Evolutionary conservation across 2,329 filamentous ascomycete species (phyloP), one percentile per base, ranked within the genome.

Genomic region (Knufia petricola): DNA sequence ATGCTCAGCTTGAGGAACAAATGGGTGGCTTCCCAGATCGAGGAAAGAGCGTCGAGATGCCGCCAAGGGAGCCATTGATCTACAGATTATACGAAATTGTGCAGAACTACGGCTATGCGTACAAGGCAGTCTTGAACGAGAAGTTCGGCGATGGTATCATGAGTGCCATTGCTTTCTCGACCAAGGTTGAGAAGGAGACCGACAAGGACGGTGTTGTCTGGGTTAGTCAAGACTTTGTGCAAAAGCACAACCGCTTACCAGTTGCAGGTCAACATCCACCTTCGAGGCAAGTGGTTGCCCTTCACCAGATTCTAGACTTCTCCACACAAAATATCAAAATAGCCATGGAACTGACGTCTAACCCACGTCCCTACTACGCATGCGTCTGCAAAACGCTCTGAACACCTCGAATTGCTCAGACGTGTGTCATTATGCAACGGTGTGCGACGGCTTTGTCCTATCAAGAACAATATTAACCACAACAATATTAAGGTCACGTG

Each of bases 131-230:
- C 3, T 65, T 95, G 66, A 95, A 96, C 59, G 90, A 96, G 76
- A 95, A 95, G 74, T 88, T 87, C 63, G 85, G 85, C 0, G 85
- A 89, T 63, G 90, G 90, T 1, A 96, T 96, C 62, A 95, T 96
- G 90, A 94, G 87, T 63, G 90, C 89, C 1, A 95, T 95, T 62
- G 81, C 81, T 13, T 95, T 95, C 66, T 85, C 81, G 46, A 94
- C 87, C 0, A 87, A 87, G 62, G 85, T 96, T 2, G 87, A 95
- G 65, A 94, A 94, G 77, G 90, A 96, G 76, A 81, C 82, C 1
- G 90, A 95, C 64, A 80, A 84, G 52, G 78, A 85, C 60, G 89
- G 88, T 3, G 76, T 78, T 46, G 74, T 83, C 4, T 95, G 87
- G 87, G 56, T 57, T 49, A 52, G 51, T 45, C 4, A 21, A 3